A percentile compares a stretch with the other conserved stretches of the same genome.
Conservation (phyloP, 441 rosid species). For the Hura crepitans region DNA sequence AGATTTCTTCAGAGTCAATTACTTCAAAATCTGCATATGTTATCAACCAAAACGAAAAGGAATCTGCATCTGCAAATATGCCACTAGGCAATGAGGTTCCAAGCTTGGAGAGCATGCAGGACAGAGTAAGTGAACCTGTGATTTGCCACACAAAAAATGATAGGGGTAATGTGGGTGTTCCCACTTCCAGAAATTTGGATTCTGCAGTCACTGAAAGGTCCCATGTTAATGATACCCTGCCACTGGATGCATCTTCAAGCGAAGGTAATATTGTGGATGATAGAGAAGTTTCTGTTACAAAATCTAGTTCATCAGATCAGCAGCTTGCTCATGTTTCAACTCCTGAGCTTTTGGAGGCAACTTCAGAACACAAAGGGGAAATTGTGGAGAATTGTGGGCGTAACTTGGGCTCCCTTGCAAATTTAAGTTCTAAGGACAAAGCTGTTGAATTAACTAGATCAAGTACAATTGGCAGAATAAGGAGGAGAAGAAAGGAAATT, state of each 20-base stretch:
- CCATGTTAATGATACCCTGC: slow-evolving; percentile 25
- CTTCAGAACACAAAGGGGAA: slow-evolving; percentile 35
- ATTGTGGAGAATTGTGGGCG: slow-evolving; percentile 25
- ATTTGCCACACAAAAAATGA: slow-evolving; percentile 28
- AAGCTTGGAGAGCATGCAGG: slow-evolving; percentile 28
- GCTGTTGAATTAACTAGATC: slow-evolving; percentile 41
- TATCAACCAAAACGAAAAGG: slow-evolving; percentile 23
- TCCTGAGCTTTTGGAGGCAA: slow-evolving; percentile 30
- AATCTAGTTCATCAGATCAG: slow-evolving; percentile 28
- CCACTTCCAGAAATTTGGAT: slow-evolving; percentile 30
- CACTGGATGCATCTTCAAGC: slow-evolving; percentile 30
- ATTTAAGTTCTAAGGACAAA: slow-evolving; percentile 51
- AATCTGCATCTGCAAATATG: slow-evolving; percentile 24
- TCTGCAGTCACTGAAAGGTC: slow-evolving; percentile 30
- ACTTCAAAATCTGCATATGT: slow-evolving; percentile 30
- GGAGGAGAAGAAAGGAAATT: slow-evolving; percentile 60
- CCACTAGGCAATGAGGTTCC: slow-evolving; percentile 27
- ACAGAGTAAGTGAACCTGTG: slow-evolving; percentile 31
- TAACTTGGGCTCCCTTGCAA: slow-evolving; percentile 19
- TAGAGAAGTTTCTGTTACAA: slow-evolving; percentile 24
- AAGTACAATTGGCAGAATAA: slow-evolving; percentile 36
- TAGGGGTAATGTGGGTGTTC: slow-evolving; percentile 23
- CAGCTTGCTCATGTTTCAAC: slow-evolving; percentile 30
- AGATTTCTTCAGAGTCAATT: slow-evolving; percentile 28
- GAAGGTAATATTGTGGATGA: slow-evolving; percentile 6